Conservation (phyloP, 345 rosid species). For the Litchi chinensis region DNA sequence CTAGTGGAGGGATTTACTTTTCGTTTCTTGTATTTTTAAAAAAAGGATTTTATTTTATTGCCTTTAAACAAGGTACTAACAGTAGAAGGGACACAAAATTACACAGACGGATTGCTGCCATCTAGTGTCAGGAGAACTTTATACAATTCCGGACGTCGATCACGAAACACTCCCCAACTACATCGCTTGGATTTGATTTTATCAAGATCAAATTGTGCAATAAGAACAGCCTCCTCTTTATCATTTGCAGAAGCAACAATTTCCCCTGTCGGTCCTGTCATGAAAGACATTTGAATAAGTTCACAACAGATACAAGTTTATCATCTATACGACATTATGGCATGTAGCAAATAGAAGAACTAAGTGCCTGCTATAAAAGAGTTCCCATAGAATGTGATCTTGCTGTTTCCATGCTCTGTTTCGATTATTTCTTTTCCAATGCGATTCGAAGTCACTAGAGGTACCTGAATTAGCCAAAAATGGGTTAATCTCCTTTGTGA, state of each 20-base stretch:
- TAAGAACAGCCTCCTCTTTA: conserved; percentile 72
- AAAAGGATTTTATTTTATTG: conserved; percentile 14
- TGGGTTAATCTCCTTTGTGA: background rate
- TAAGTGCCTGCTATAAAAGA: conserved; percentile 80
- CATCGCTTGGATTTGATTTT: conserved; percentile 71
- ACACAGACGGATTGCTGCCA: conserved; percentile 49
- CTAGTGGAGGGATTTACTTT: background rate
- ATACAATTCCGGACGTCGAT: conserved; percentile 83
- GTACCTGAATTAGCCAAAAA: conserved; percentile 51
- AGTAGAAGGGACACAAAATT: conserved; percentile 12
- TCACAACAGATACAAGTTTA: background rate
- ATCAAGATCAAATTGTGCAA: conserved; percentile 80
- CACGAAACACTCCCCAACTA: conserved; percentile 93
- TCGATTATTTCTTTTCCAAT: conserved; percentile 75
- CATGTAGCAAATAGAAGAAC: conserved; percentile 5
- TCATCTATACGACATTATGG: background rate
- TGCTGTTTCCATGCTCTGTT: conserved; percentile 83
- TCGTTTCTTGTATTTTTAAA: background rate
- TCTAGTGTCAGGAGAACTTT: conserved; percentile 90
- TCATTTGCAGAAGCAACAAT: conserved; percentile 72
- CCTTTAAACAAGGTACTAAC: conserved; percentile 19
- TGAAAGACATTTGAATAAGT: conserved; percentile 7
- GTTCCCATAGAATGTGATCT: conserved; percentile 81
- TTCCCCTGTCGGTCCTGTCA: conserved; percentile 84
- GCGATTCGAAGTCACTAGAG: conserved; percentile 84